phyloP scores from a whole-genome alignment of 2,329 filamentous ascomycete genomes.

The Microdochium nivale region DNA sequence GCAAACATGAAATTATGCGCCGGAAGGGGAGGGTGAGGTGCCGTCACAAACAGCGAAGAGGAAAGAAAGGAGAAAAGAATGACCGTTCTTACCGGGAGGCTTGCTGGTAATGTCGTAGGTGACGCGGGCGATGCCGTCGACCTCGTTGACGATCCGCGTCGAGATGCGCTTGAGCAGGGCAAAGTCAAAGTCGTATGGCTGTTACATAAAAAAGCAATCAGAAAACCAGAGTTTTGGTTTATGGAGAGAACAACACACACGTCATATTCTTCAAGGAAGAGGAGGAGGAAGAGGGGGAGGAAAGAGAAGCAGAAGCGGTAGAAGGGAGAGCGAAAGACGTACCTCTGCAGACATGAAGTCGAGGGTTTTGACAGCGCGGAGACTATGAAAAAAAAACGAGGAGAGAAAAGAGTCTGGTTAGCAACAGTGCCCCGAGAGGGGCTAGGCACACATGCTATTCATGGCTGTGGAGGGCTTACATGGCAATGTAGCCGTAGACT shows the following conservation, averaged over 20 bases:
- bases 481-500: slow-evolving; percentile 22
- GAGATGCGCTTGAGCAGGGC: slow-evolving; percentile 58
- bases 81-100: slow-evolving; percentile 45
- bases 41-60: neutral
- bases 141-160: slow-evolving; percentile 65
- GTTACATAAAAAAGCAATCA: no score
- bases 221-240: no score
- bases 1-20: no score
- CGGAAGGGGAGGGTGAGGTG: no score
- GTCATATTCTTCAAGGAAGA: no score
- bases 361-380: slow-evolving; percentile 36
- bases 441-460: no score
- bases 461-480: slow-evolving; percentile 6
- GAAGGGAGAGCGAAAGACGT: slow-evolving; percentile 48
- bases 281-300: no score
- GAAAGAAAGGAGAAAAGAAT: neutral
- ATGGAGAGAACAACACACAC: no score
- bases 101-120: slow-evolving; percentile 55
- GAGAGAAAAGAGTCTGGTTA: no score
- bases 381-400: slow-evolving; percentile 18
- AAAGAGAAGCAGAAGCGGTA: no score
- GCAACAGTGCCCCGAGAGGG: neutral
- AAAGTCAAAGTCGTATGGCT: slow-evolving; percentile 58
- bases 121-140: slow-evolving; percentile 63
- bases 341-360: slow-evolving; percentile 67